Base-by-base conservation (phyloP, 2,329 filamentous ascomycete species). In the Pezicula radicicola region DNA sequence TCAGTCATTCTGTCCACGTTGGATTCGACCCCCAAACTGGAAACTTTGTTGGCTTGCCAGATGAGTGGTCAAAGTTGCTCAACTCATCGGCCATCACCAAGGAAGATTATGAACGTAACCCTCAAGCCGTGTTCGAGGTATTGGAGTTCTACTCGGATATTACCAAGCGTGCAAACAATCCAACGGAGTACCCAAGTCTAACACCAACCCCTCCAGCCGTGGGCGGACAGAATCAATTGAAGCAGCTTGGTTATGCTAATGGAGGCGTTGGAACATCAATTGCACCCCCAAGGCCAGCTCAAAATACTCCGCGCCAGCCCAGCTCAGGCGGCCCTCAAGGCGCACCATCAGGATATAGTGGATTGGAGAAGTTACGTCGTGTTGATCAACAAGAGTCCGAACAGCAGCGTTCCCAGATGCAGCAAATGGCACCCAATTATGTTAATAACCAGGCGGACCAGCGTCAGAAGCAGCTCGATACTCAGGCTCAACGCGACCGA, bases 41-140 rank as follows among this genome's bases (percentile, higher is more conserved):
- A 58, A 91, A 94, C 61, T 99, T 99, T 65, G 91, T 96, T 45
- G 94, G 94, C 37, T 72, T 99, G 60, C 94, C 94, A 1, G 87
- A 91, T 5, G 94, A 99, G 75, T 99, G 94, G 94, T 94, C 96
- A 66, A 95, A 95, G 71, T 79, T 99, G 48, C 79, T 99, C 60
- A 97, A 94, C 65, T 92, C 91, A 8, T 97, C 94, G 3, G 94
- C 94, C 53, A 94, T 99, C 65, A 97, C 94, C 54, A 96, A 97
- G 72, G 94, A 99, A 65, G 94, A 99, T 69, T 97, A 97, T 72
- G 91, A 96, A 72, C 92, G 94, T 66, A 97, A 99, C 66, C 94
- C 94, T 5, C 88, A 93, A 74, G 91, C 84, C 53, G 88, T 84
- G 25, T 85, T 91, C 50, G 89, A 93, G 67, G 89, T 91, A 42